phyloP scores from a whole-genome alignment of 371 early-diverging fungal species.

The Quaeritorhiza haematococci region DNA sequence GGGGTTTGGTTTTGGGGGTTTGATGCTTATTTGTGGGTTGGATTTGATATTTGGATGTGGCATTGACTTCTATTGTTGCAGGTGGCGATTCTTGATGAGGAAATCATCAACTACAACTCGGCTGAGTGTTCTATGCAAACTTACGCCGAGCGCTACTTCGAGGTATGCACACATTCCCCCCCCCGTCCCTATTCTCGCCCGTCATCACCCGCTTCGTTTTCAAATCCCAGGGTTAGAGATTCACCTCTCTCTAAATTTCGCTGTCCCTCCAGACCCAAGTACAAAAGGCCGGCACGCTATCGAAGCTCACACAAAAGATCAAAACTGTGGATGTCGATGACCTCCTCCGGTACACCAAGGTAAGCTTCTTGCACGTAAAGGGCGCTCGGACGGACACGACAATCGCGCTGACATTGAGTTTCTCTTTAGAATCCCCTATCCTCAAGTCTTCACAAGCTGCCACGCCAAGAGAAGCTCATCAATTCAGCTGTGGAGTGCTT shows the following conservation, averaged over 20 bases:
- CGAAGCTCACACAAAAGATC: slow-evolving; percentile 19
- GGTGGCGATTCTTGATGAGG: too few species aligned
- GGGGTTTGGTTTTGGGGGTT: too few species aligned
- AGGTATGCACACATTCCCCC: slow-evolving; percentile 10
- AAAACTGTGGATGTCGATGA: slow-evolving; percentile 19
- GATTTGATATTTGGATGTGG: too few species aligned
- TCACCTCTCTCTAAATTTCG: background rate
- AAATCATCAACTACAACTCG: slow-evolving; percentile 29
- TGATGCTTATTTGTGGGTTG: too few species aligned
- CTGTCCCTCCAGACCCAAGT: slow-evolving; percentile 7
- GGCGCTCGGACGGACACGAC: too few species aligned
- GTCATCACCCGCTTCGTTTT: background rate
- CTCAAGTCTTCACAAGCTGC: slow-evolving; percentile 15
- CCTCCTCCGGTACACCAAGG: slow-evolving; percentile 30
- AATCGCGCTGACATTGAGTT: too few species aligned
- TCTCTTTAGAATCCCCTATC: slow-evolving; percentile 11
- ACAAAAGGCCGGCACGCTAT: slow-evolving; percentile 12
- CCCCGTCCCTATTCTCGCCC: background rate
- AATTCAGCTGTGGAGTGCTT: slow-evolving; percentile 32
- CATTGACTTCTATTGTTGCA: too few species aligned
- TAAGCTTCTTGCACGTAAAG: too few species aligned
- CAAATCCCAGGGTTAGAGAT: slow-evolving; percentile 7
- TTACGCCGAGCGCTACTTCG: slow-evolving; percentile 36
- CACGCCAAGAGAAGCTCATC: slow-evolving; percentile 15
- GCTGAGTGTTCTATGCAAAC: slow-evolving; percentile 25